Conservation (phyloP, 306 rosid genomes). For the Cicer cuneatum region DNA sequence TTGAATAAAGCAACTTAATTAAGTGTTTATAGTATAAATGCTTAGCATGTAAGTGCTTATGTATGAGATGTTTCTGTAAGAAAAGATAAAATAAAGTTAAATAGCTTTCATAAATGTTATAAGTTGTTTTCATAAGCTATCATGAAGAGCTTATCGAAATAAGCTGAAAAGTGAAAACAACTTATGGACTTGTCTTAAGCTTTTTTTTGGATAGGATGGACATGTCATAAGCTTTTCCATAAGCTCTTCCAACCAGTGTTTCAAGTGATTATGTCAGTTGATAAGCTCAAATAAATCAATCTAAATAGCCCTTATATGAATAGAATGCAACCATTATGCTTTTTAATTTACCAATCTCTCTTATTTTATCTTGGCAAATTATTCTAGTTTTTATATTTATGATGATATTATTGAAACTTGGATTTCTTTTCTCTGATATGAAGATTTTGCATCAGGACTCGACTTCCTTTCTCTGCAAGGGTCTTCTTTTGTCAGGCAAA, state of each 20-base stretch:
- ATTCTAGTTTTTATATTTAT: neutral
- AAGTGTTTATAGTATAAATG: neutral
- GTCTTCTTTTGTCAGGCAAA: conserved; percentile 64
- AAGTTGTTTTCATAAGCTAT: neutral
- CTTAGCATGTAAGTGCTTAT: neutral
- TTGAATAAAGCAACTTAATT: too few species aligned
- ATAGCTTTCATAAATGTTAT: neutral
- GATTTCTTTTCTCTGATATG: neutral
- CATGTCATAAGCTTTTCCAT: neutral
- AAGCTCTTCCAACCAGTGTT: neutral
- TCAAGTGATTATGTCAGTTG: neutral
- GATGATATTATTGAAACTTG: conserved; percentile 7
- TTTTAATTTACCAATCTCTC: neutral
- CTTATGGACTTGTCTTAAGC: neutral
- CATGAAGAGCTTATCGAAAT: neutral
- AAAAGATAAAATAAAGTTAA: neutral
- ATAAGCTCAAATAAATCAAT: neutral
- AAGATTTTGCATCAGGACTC: conserved; percentile 57
- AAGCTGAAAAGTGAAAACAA: neutral
- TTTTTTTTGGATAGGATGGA: neutral
- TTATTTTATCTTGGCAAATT: neutral
- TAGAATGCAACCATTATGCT: neutral
- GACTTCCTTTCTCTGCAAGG: conserved; percentile 56
- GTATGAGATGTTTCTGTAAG: neutral
- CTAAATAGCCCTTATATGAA: neutral